Evolutionary conservation across 768 basidiomycete species (phyloP).

Genomic region (Leccinum sublutescens): DNA sequence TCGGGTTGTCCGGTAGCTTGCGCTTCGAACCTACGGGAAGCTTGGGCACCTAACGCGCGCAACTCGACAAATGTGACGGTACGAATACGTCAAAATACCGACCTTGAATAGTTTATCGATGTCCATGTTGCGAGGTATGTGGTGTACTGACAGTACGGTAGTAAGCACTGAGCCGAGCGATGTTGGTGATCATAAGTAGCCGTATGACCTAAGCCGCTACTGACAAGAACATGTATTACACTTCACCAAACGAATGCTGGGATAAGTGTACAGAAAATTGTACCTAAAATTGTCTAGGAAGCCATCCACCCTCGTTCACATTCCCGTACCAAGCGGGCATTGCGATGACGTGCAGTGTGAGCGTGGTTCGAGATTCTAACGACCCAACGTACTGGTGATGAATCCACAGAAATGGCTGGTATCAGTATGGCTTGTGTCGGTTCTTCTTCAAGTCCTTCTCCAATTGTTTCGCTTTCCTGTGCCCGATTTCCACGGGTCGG

Average conservation of each 20-base stretch:
- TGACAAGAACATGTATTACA: not conserved
- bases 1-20: conserved; percentile 73
- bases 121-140: conserved; percentile 35
- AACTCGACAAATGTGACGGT: conserved; percentile 1
- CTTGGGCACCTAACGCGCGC: conserved; percentile 56
- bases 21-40: conserved; percentile 66
- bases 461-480: conserved; percentile 85
- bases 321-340: conserved; percentile 4
- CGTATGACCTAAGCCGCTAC: conserved; percentile 17
- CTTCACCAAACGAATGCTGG: conserved; percentile 4
- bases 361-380: conserved; percentile 22
- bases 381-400: conserved; percentile 30
- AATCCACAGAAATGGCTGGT: conserved; percentile 4
- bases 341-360: conserved; percentile 18
- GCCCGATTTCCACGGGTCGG: conserved; percentile 89
- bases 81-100: conserved; percentile 1
- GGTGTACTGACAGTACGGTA: not conserved
- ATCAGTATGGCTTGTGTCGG: conserved; percentile 76
- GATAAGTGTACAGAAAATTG: not conserved
- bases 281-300: not conserved
- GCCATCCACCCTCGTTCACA: conserved; percentile 9
- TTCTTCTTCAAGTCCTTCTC: conserved; percentile 93
- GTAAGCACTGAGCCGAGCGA: not conserved
- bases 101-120: conserved; percentile 53
- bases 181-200: not conserved